Base-by-base conservation (phyloP, 1,139 yeast species). In the Schwanniomyces etchellsii region DNA sequence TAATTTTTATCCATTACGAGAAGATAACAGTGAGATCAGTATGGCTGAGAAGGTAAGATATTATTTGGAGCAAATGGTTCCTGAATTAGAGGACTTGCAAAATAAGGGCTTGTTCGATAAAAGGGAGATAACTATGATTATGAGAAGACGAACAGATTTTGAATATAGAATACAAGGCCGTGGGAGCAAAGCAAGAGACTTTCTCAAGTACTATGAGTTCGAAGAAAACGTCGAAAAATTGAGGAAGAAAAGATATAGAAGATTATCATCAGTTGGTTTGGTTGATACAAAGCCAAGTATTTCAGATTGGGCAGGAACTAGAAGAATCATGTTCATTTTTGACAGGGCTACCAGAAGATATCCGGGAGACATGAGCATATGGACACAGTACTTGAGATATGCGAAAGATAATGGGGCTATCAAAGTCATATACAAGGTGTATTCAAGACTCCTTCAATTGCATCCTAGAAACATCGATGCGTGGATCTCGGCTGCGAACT, bases 401-500 rank as follows among this genome's bases (percentile, higher is more conserved):
- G 88, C 95, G 23, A 83, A 84, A 51, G 59, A 67, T 21, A 71
- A 77, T 36, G 85, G 86, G 14, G 81, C 95, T 12, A 75, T 81
- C 39, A 81, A 83, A 44, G 81, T 81, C 27, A 76, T 86, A n/a
- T 88, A 85, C 52, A 79, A 77, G 43, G 78, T 86, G 5, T 86
- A 88, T 52, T 79, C 93, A 3, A 74, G 77, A 36, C 65, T 91
- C 44, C 66, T 93, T 44, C 88, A 81, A 56, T 62, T 86, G 40
- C 97, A 91, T 50, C 97, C 98, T n/a, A 73, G 85, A 32, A 84
- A 88, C 48, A 74, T 88, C 2, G 81, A 81, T 45, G 84, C 93
- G 10, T 93, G 98, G 98, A 74, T 91, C 31, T 75, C 88, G 47
- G 96, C 96, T 15, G 96, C 97, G 28, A 85, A 85, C 51, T 88